Evolutionary conservation across 768 basidiomycete species (phyloP).

Genomic region (Termitomyces sp.): DNA sequence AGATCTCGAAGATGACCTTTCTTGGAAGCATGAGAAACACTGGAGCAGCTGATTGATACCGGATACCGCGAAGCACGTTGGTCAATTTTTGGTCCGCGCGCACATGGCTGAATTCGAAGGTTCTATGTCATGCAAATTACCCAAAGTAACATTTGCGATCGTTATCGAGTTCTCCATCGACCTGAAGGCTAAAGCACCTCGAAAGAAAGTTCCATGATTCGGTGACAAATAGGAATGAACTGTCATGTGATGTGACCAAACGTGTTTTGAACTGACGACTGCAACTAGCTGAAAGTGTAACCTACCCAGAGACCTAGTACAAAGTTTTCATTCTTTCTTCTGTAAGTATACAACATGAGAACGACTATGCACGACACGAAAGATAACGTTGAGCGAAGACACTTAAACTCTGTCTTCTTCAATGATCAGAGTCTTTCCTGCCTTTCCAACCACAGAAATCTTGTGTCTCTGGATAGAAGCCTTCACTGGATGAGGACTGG

Average conservation of each 20-base stretch:
- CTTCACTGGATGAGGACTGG: conserved; percentile 29
- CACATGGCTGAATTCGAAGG: no score
- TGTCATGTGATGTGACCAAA: conserved; percentile 7
- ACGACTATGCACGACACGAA: neutral
- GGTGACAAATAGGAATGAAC: no score
- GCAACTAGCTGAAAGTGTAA: no score
- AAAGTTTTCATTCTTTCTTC: no score
- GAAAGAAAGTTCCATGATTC: no score
- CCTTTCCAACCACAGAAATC: conserved; percentile 32
- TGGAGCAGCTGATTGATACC: neutral
- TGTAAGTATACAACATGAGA: neutral
- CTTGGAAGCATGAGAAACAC: neutral
- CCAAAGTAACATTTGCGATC: neutral
- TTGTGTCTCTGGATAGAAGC: conserved; percentile 34
- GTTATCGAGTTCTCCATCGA: no score
- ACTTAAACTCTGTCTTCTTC: conserved; percentile 10
- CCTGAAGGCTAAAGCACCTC: no score
- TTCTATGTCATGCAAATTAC: no score
- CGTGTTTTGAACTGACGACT: neutral
- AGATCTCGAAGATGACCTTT: neutral
- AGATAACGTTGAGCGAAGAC: neutral
- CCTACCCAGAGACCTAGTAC: no score
- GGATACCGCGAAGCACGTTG: neutral
- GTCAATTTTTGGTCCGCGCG: neutral
- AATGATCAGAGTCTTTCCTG: conserved; percentile 18